Evolutionary conservation across 1,139 yeast genomes (phyloP).

Genomic region (Lodderomyces orthopsilosis): DNA sequence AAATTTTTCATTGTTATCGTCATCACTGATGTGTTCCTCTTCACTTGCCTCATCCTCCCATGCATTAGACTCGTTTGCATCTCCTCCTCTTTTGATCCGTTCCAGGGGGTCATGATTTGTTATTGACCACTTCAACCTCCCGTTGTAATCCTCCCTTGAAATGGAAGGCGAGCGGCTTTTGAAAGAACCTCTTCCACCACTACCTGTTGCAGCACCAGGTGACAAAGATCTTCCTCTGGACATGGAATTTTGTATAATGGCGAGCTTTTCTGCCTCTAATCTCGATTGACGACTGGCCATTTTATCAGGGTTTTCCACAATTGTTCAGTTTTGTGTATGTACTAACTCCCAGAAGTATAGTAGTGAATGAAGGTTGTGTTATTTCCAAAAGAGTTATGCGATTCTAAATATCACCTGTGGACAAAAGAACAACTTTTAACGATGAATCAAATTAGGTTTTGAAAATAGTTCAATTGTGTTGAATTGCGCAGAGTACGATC

Average conservation of each 20-base stretch:
- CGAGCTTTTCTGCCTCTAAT: slow-evolving; percentile 45
- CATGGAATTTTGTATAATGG: slow-evolving; percentile 39
- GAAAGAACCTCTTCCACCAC: slow-evolving; percentile 8
- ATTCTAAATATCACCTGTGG: not conserved
- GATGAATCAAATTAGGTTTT: not conserved
- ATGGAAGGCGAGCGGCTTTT: slow-evolving; percentile 37
- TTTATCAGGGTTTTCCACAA: not conserved
- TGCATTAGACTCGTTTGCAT: slow-evolving; percentile 13
- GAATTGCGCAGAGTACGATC: not conserved
- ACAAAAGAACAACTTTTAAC: not conserved
- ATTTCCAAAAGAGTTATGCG: not conserved
- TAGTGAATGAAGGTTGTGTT: not conserved
- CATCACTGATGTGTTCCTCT: slow-evolving; percentile 66
- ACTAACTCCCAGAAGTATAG: too few relatives aligned
- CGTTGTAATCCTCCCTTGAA: slow-evolving; percentile 35
- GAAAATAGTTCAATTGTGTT: not conserved
- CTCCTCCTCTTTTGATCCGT: slow-evolving; percentile 28
- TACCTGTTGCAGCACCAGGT: slow-evolving; percentile 28
- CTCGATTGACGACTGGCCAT: slow-evolving; percentile 40
- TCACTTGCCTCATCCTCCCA: slow-evolving; percentile 52
- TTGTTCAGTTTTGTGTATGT: not conserved
- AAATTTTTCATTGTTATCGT: slow-evolving; percentile 54
- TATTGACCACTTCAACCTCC: slow-evolving; percentile 48
- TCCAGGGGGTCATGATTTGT: slow-evolving; percentile 61
- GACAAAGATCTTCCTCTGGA: slow-evolving; percentile 41